Conservation (phyloP, 108 stramenopile genomes). For the Fragilariopsis cylindrus region DNA sequence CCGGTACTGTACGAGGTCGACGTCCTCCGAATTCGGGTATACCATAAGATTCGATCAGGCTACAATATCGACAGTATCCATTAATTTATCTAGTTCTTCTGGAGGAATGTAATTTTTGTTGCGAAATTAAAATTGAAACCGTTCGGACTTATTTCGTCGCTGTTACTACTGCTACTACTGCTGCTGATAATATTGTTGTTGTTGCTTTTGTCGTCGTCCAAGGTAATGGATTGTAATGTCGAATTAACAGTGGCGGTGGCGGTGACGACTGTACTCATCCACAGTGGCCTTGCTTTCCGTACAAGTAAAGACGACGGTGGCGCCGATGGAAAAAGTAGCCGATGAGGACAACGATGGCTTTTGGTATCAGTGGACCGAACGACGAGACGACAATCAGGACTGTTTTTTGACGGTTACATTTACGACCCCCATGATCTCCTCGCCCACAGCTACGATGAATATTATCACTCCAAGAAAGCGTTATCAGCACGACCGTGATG, state of each 20-base stretch:
- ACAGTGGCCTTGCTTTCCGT: background rate
- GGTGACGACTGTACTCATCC: background rate
- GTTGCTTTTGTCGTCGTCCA: background rate
- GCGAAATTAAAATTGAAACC: too few species aligned
- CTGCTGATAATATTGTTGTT: background rate
- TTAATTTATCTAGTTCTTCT: conserved; percentile 54
- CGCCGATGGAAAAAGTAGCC: too few species aligned
- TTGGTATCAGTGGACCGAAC: too few species aligned
- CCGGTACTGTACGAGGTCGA: background rate
- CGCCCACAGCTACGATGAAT: too few species aligned
- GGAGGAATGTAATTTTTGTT: conserved; percentile 15
- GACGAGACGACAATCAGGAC: too few species aligned
- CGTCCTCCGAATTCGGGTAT: conserved; percentile 55
- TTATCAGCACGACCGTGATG: too few species aligned
- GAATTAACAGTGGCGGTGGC: background rate
- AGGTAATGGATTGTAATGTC: background rate
- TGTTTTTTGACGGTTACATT: too few species aligned
- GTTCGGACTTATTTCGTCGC: too few species aligned
- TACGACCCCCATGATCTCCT: too few species aligned
- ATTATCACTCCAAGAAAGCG: too few species aligned
- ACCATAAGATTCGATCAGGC: conserved; percentile 67
- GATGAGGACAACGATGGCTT: too few species aligned
- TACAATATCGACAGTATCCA: conserved; percentile 53
- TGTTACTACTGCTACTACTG: background rate
- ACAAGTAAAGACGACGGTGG: too few species aligned